Percentiles rank a stretch among this genome's conserved stretches.
phyloP scores from a whole-genome alignment of 495 filamentous ascomycete genomes.

The Talaromyces ruber region DNA sequence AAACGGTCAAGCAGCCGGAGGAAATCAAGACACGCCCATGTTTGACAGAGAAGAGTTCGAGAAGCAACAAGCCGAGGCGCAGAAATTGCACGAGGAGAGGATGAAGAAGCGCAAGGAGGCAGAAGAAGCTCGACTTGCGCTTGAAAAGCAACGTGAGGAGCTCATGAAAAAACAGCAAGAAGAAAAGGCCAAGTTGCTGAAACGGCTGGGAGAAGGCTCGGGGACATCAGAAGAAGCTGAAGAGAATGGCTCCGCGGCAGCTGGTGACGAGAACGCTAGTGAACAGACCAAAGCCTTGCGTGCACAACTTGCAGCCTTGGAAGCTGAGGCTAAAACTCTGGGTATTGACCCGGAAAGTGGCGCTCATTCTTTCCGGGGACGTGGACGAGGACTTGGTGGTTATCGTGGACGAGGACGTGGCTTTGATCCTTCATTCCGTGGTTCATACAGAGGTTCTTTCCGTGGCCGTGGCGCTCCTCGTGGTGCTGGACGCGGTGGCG shows the following conservation, averaged over 20 bases:
- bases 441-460: constrained; percentile 38
- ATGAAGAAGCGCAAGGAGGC: constrained; percentile 63
- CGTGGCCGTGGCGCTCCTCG: constrained; percentile 48
- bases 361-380: constrained; percentile 29
- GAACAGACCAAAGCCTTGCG: constrained; percentile 59
- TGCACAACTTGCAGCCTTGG: constrained; percentile 71
- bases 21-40: constrained; percentile 20
- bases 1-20: constrained; percentile 19
- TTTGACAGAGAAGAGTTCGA: constrained; percentile 75
- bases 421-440: constrained; percentile 37
- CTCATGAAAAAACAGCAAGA: constrained; percentile 66
- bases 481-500: constrained; percentile 45
- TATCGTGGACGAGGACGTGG: constrained; percentile 41
- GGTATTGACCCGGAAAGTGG: constrained; percentile 56
- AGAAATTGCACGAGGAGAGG: constrained; percentile 72
- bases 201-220: constrained; percentile 39
- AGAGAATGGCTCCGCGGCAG: constrained; percentile 11
- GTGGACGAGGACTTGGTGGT: constrained; percentile 26
- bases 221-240: constrained; percentile 17
- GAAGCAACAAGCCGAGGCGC: constrained; percentile 67
- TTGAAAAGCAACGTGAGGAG: constrained; percentile 71
- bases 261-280: constrained; percentile 34
- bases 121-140: constrained; percentile 58
- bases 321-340: constrained; percentile 75
- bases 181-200: constrained; percentile 63